phyloP scores from a whole-genome alignment of 2,329 filamentous ascomycete genomes.

The Sclerotinia glacialis region DNA sequence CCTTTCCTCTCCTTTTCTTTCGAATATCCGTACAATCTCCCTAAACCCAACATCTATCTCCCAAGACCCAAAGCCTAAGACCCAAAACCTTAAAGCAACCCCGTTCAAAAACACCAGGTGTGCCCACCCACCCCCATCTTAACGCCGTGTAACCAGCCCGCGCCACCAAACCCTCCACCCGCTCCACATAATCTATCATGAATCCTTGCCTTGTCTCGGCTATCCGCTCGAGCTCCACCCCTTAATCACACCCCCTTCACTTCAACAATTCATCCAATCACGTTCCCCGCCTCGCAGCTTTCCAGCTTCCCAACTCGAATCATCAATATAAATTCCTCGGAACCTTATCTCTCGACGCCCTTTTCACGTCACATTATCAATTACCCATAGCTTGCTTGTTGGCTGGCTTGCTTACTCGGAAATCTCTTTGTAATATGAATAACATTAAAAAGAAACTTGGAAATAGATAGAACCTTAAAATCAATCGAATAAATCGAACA shows the following conservation, averaged over 20 bases:
- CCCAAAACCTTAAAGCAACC: neutral
- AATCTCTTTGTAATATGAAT: too few species aligned
- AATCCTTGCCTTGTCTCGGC: constrained; percentile 10
- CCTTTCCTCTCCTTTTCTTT: too few species aligned
- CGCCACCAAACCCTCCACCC: neutral
- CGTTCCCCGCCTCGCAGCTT: neutral
- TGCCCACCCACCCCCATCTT: neutral
- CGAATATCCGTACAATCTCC: too few species aligned
- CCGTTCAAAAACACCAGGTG: neutral
- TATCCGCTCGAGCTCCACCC: neutral
- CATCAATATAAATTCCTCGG: neutral
- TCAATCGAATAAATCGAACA: neutral
- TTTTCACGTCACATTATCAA: neutral
- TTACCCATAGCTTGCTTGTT: too few species aligned
- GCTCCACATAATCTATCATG: constrained; percentile 2
- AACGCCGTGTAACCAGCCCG: neutral
- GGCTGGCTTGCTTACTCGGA: neutral
- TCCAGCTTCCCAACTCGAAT: too few species aligned
- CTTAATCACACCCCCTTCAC: constrained; percentile 5
- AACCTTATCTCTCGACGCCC: neutral
- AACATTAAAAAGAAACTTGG: too few species aligned
- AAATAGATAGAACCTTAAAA: too few species aligned
- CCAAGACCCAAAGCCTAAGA: neutral
- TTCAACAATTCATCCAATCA: constrained; percentile 3
- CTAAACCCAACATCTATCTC: too few species aligned